Base-by-base conservation (phyloP, 2,329 filamentous ascomycete species). In the Aspergillus niger region DNA sequence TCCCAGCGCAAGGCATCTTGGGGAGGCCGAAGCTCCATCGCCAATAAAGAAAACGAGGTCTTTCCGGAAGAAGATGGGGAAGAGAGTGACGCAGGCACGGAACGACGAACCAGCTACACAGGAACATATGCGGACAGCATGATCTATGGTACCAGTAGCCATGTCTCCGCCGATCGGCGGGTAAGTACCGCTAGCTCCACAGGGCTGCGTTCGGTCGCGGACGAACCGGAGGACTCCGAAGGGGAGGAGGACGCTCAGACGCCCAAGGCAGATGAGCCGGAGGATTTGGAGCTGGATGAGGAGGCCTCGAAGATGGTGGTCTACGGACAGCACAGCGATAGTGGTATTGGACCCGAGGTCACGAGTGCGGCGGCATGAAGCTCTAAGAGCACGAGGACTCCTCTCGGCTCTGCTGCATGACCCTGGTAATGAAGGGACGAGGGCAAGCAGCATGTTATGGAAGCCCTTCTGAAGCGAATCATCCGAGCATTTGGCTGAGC, bases 1-100 rank as follows among this genome's bases (percentile, higher is more conserved):
- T 78, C 80, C 0, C 73, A 85, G 50, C 83, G 90, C 51, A 92
- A 92, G 77, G 80, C 83, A 47, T 91, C 89, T 70, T 92, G 89
- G 89, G 86, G 83, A 30, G 85, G 84, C 15, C 80, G 76, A 32
- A 74, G 67, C 53, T 76, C 76, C 4, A 63, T 75, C 38, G 73
- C 76, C 8, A 79, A 82, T 70, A 89, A 89, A 74, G 88, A 89
- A 71, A 89, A 90, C 65, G 78, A 88, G 39, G 77, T 78, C 5
- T 79, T 89, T 41, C 81, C 82, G n/a, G 88, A 90, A 71, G 84
- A 83, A 51, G 88, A 90, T 62, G 76, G 72, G 59, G 65, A 73
- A 26, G 79, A 78, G 24, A 87, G 83, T 67, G 86, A 89, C 39
- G 67, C 73, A 15, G 75, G 72, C n/a, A 80, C 79, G 0, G 78